Evolutionary conservation across 345 rosid species (phyloP).

Genomic region (Cochlearia excelsa): DNA sequence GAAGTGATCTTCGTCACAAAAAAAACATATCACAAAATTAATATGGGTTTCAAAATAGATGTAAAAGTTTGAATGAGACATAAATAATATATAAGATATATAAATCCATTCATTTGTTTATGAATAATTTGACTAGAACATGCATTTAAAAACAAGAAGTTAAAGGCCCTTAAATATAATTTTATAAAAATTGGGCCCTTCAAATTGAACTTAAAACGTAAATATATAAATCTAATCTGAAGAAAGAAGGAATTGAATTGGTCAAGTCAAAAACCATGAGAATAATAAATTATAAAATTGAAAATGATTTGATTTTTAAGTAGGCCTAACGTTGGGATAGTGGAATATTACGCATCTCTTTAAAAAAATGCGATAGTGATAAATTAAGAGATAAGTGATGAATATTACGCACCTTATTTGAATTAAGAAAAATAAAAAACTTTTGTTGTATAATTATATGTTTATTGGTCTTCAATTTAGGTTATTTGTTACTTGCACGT

Average conservation of each 20-base stretch:
- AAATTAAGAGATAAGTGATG: conserved; percentile 15
- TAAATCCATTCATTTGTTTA: too few species aligned
- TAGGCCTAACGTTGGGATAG: conserved; percentile 5
- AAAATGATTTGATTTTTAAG: conserved; percentile 17
- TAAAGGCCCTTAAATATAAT: too few species aligned
- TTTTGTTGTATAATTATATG: conserved; percentile 4
- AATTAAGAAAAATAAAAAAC: background rate
- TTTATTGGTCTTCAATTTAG: conserved; percentile 27
- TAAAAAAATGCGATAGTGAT: conserved; percentile 6
- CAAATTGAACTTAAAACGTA: too few species aligned
- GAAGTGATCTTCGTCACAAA: too few species aligned
- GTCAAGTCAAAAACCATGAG: conserved; percentile 30
- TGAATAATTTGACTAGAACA: too few species aligned
- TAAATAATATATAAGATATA: too few species aligned
- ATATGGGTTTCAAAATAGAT: too few species aligned
- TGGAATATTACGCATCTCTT: conserved; percentile 25
- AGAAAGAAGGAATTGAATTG: conserved; percentile 4
- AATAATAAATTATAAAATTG: background rate
- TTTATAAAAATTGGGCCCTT: too few species aligned
- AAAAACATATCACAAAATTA: too few species aligned
- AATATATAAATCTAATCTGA: background rate
- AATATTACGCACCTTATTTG: conserved; percentile 25
- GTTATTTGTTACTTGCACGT: conserved; percentile 34
- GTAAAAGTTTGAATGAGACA: too few species aligned
- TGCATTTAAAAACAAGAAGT: too few species aligned